These are phyloP conservation scores for Mixia osmundae DNA, from an alignment of 1,284 basidiomycete species.

Conservation along the genomic window DNA sequence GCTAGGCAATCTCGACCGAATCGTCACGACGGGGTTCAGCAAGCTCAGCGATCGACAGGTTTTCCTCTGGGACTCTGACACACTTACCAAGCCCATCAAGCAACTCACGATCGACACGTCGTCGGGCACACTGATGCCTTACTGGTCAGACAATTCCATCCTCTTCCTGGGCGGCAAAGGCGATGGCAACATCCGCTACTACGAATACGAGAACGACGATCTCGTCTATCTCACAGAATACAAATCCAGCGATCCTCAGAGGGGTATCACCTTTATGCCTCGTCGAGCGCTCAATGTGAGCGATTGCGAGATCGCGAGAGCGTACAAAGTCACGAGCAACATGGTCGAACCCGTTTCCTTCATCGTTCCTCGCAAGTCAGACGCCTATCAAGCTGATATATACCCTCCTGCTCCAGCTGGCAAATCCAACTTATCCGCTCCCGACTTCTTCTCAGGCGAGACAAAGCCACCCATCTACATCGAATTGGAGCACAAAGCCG, in stretches of 20 bases:
- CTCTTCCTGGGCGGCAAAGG: conserved; percentile 58
- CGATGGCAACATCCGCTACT: conserved; percentile 86
- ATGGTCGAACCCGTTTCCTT: conserved; percentile 74
- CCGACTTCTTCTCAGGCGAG: conserved; percentile 71
- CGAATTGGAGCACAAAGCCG: conserved; percentile 7
- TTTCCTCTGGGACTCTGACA: conserved; percentile 58
- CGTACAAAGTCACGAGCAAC: conserved; percentile 61
- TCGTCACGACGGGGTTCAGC: conserved; percentile 86
- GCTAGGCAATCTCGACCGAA: conserved; percentile 69
- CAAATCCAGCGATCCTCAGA: conserved; percentile 75
- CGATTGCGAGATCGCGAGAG: conserved; percentile 87
- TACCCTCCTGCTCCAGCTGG: conserved; percentile 69
- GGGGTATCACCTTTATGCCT: conserved; percentile 88
- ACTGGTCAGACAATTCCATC: conserved; percentile 76
- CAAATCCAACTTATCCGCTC: conserved; percentile 53
- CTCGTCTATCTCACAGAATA: conserved; percentile 61
- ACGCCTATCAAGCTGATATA: conserved; percentile 79
- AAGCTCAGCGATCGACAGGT: conserved; percentile 84
- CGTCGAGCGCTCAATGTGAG: conserved; percentile 62
- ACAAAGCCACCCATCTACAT: conserved; percentile 16
- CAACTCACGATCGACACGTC: conserved; percentile 60
- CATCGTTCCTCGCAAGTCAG: conserved; percentile 76
- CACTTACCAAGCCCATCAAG: conserved; percentile 42
- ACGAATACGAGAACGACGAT: conserved; percentile 73
- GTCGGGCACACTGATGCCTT: conserved; percentile 85